Evolutionary conservation across 179 eudicot species (phyloP), one percentile per base, ranked within the genome.

Genomic region (Gypsophila paniculata): DNA sequence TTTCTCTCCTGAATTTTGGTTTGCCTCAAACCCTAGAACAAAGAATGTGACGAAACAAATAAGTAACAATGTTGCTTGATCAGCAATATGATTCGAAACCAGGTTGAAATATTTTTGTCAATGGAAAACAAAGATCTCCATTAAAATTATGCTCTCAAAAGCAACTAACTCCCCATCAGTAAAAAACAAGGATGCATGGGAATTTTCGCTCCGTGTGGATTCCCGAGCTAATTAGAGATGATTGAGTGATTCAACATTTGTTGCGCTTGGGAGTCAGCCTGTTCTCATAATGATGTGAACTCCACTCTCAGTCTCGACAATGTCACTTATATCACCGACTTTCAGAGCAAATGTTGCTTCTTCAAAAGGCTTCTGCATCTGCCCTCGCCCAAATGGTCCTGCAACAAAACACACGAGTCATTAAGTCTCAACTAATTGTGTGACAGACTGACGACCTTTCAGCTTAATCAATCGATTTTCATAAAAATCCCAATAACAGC

Each of bases 311-410:
- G 98, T 93, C 59, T 91, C 98, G 25, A 93, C 96, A 17, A 93
- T 86, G 75, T 86, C 96, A 38, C 98, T 91, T 29, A 89, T 89
- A 76, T 93, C 98, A 0, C 93, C 96, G 25, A 91, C 88, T 54
- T 85, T 81, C 53, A 92, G 86, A 26, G 86, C 86, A 80, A 76
- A 92, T 34, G 98, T 78, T 52, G 98, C 96, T 60, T 92, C 90
- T 83, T 93, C 96, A 73, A 93, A 93, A 38, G 98, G 95, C 81
- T 87, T 93, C 84, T 91, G 96, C 98, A 93, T 93, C 82, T 93
- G 91, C 22, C 92, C 92, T 74, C 75, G 86, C 10, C 91, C 90
- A 67, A 93, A 93, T 1, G 89, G 70, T 72, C 98, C 98, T 93
- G 85, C 82, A 79, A 7, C 2, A 32, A 61, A 64, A 54, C 42